phyloP scores from a whole-genome alignment of 1,284 basidiomycete genomes.

The Ceratobasidium sp. region DNA sequence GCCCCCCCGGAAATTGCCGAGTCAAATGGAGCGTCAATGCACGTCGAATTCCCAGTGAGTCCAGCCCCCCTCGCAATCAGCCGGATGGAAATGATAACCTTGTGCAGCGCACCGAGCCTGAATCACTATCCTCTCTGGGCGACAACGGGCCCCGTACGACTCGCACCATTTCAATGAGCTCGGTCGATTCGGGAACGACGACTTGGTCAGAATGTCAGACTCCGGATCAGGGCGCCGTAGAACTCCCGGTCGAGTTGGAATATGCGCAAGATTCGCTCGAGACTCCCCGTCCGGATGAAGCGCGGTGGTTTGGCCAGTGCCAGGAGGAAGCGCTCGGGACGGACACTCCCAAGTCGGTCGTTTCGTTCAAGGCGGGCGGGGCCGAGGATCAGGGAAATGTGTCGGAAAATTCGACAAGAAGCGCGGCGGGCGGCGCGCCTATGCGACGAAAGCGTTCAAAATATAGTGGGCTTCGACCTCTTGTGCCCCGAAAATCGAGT shows the following conservation, averaged over 20 bases:
- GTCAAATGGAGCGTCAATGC: background rate
- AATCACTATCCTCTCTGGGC: background rate
- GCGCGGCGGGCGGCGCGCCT: background rate
- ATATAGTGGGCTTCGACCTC: conserved; percentile 16
- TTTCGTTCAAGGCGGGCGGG: background rate
- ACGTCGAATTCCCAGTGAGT: conserved; percentile 1
- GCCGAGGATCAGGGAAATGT: background rate
- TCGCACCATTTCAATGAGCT: conserved; percentile 26
- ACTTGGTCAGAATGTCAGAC: conserved; percentile 19
- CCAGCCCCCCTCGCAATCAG: background rate
- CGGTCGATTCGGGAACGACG: conserved; percentile 11
- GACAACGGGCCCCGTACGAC: background rate
- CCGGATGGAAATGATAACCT: background rate
- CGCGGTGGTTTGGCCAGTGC: background rate
- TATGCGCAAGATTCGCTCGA: background rate
- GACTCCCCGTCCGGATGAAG: conserved; percentile 15
- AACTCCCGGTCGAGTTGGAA: conserved; percentile 24
- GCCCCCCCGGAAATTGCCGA: no score
- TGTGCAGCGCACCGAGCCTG: background rate
- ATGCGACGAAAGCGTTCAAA: conserved; percentile 26
- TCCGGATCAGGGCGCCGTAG: background rate
- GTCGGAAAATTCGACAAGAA: background rate
- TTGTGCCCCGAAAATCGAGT: conserved; percentile 13
- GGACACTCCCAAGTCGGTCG: background rate
- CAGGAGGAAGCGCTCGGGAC: background rate